phyloP scores from a whole-genome alignment of 305 asterid species.

The Caryopteris hybrid region DNA sequence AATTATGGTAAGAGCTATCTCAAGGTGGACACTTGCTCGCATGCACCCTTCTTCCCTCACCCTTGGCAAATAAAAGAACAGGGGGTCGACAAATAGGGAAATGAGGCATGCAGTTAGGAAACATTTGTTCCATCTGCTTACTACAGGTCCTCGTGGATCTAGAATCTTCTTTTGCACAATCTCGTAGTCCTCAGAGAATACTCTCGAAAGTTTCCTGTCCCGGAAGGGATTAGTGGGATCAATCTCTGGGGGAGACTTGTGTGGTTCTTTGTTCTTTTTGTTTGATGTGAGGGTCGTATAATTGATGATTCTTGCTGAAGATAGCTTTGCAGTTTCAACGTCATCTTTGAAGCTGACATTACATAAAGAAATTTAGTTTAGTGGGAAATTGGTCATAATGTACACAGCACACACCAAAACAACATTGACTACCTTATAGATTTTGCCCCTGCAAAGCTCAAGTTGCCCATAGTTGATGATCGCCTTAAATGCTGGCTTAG shows the following conservation, averaged over 20 bases:
- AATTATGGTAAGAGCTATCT: constrained; percentile 43
- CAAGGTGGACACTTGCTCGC: constrained; percentile 40
- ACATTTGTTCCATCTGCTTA: constrained; percentile 47
- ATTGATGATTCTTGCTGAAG: neutral
- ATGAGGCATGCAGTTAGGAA: constrained; percentile 44
- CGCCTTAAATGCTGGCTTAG: too few species aligned
- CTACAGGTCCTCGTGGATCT: constrained; percentile 51
- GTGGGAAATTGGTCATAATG: neutral
- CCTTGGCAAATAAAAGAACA: constrained; percentile 54
- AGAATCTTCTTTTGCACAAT: constrained; percentile 42
- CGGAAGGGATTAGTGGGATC: constrained; percentile 11
- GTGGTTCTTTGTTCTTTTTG: neutral
- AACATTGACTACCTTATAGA: constrained; percentile 35
- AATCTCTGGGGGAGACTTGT: neutral
- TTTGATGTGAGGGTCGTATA: neutral
- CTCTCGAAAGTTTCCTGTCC: constrained; percentile 48
- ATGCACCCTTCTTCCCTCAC: constrained; percentile 41
- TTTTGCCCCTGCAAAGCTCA: constrained; percentile 26
- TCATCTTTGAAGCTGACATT: constrained; percentile 34
- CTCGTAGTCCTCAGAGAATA: constrained; percentile 58
- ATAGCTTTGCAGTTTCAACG: constrained; percentile 19
- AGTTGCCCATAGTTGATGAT: constrained; percentile 12
- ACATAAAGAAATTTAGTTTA: neutral
- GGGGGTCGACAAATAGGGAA: constrained; percentile 56
- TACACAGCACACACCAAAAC: neutral